Evolutionary conservation across 257 asterid species (phyloP).

Genomic region (Paulownia fortunei): DNA sequence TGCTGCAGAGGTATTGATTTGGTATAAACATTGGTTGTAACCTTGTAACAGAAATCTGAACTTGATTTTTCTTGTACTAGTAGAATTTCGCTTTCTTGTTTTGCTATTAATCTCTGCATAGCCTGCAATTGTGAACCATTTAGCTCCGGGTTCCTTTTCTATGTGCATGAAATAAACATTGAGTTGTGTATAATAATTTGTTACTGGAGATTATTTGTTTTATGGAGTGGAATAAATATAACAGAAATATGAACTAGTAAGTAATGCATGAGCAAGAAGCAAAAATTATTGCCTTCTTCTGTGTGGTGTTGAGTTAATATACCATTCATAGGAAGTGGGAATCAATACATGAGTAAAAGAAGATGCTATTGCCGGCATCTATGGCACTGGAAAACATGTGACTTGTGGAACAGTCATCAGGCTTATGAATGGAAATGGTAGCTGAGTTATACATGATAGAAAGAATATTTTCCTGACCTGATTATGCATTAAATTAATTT

Average conservation of each 20-base stretch:
- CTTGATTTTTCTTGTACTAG: not conserved
- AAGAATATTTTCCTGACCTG: too few species aligned
- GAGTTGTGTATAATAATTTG: too few species aligned
- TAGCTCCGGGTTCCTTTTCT: not conserved
- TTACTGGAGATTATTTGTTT: not conserved
- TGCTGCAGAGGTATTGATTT: slow-evolving; percentile 63
- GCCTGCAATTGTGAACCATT: not conserved
- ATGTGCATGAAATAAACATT: not conserved
- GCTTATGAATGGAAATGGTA: not conserved
- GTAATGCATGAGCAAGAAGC: not conserved
- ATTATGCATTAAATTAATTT: too few species aligned
- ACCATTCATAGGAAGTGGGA: too few species aligned
- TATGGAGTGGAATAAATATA: not conserved
- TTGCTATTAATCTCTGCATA: not conserved
- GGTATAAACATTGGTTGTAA: not conserved
- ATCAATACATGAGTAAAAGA: too few species aligned
- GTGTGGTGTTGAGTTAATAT: too few species aligned
- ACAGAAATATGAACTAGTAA: not conserved
- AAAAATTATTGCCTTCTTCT: not conserved
- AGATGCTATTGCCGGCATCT: too few species aligned
- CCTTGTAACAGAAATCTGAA: not conserved
- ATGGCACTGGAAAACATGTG: too few species aligned
- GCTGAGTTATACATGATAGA: not conserved
- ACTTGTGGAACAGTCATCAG: too few species aligned
- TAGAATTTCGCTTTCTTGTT: not conserved